These are phyloP conservation scores for Didymosphaeria variabile DNA, from an alignment of 2,329 filamentous ascomycete genomes.

Conservation along the genomic window DNA sequence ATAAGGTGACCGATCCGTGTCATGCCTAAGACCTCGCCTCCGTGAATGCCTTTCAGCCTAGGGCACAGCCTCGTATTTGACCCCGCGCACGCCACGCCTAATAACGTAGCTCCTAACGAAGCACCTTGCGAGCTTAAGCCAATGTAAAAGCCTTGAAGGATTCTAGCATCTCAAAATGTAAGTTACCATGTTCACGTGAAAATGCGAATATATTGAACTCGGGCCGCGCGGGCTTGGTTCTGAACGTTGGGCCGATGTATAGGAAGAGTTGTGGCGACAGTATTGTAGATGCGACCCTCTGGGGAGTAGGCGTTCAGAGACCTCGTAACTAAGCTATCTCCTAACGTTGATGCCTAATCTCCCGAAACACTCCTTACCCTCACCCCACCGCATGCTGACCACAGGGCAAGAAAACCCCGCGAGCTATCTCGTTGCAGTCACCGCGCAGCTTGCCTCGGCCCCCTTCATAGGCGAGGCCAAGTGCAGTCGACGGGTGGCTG, in stretches of 20 bases:
- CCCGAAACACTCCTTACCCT: too few species aligned
- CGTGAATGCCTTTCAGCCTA: conserved; percentile 11
- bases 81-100: conserved; percentile 2
- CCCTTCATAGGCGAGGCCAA: background rate
- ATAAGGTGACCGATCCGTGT: background rate
- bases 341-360: background rate
- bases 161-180: background rate
- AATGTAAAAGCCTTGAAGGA: background rate
- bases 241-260: background rate
- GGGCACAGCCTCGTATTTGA: conserved; percentile 20
- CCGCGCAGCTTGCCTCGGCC: background rate
- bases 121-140: background rate
- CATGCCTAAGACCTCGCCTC: background rate
- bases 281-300: background rate
- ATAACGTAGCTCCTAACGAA: background rate
- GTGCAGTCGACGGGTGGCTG: background rate
- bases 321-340: background rate
- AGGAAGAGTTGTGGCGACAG: background rate
- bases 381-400: background rate
- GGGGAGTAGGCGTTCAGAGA: background rate
- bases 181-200: background rate
- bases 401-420: background rate
- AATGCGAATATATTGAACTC: background rate
- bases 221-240: conserved; percentile 17
- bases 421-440: conserved; percentile 1